Evolutionary conservation across 345 rosid genomes (phyloP), one percentile per base, ranked within the genome.

Genomic region (Citrus medica): DNA sequence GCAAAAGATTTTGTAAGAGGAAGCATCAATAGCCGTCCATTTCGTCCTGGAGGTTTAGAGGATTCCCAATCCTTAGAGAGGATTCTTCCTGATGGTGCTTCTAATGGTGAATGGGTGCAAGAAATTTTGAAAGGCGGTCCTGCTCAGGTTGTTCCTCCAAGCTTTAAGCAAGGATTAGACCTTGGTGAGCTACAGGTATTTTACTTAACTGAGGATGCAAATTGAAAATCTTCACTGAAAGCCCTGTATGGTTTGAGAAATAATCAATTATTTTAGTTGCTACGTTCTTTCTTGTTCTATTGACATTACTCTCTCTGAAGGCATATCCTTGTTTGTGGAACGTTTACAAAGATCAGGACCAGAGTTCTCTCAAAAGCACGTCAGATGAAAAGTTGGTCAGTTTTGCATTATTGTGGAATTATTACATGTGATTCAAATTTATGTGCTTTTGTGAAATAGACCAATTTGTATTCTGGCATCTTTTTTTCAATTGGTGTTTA

Each of bases 41-140:
- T 95, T 80, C 91, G 90, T 61, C 99, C 99, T 17, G 99, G 99
- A 78, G 99, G 99, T 42, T 85, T 95, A 77, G 98, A 92, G 40
- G 91, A 90, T 80, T 79, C 95, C 73, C 90, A 83, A 69, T 82
- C 92, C 78, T 70, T 80, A 14, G 90, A 88, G 71, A 93, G 93
- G 84, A 38, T 81, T 79, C 81, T 93, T 71, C 96, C 98, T 71
- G 89, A 87, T 55, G 98, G 94, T 75, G 96, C 90, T 69, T 74
- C 84, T 67, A 88, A 85, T 85, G 96, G 99, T 74, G 89, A 89
- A 68, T 95, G 99, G 99, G 89, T 91, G 59, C 85, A 75, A 24
- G 97, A 95, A 81, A 69, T 93, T 81, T 83, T 93, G 73, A 83
- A 83, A 14, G 98, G 97, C 38, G 93, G 95, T 76, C 89, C 94